Conservation (phyloP, 768 basidiomycete genomes). For the Russula brevipes region DNA sequence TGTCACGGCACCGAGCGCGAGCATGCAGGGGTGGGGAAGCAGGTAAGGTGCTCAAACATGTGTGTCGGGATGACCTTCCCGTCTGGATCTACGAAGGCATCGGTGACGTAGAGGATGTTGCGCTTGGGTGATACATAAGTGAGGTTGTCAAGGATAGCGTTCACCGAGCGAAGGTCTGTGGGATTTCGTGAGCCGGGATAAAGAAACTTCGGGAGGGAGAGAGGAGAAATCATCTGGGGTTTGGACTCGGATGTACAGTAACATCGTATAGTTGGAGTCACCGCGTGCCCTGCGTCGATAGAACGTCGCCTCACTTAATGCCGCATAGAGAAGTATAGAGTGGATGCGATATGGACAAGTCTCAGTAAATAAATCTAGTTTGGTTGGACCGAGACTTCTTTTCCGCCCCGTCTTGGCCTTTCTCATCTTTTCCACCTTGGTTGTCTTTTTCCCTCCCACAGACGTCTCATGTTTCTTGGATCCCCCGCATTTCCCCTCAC, state of each 20-base stretch:
- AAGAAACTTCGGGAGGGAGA: not conserved
- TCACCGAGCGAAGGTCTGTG: constrained; percentile 56
- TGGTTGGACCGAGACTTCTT: not conserved
- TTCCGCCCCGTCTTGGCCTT: not conserved
- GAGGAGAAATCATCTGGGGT: no score
- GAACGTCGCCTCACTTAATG: no score
- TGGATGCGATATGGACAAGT: no score
- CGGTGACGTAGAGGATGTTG: constrained; percentile 68
- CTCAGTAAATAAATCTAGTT: no score
- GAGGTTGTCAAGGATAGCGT: constrained; percentile 55
- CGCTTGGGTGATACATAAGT: constrained; percentile 65
- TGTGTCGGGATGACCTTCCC: constrained; percentile 33
- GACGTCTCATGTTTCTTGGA: not conserved
- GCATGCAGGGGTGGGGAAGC: constrained; percentile 73
- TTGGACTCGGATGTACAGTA: no score
- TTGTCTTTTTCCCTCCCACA: not conserved
- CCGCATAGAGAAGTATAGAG: no score
- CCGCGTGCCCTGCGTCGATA: no score
- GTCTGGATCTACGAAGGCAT: constrained; percentile 31
- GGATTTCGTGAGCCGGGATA: not conserved
- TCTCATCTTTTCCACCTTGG: not conserved
- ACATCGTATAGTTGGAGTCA: no score
- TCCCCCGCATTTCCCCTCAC: no score
- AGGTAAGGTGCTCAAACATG: constrained; percentile 71
- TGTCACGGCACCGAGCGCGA: constrained; percentile 65